Percentiles rank a stretch among this genome's conserved stretches.
These are phyloP conservation scores for Pseudohyphozyma bogoriensis DNA, from an alignment of 768 basidiomycete genomes.

Conservation along the genomic window DNA sequence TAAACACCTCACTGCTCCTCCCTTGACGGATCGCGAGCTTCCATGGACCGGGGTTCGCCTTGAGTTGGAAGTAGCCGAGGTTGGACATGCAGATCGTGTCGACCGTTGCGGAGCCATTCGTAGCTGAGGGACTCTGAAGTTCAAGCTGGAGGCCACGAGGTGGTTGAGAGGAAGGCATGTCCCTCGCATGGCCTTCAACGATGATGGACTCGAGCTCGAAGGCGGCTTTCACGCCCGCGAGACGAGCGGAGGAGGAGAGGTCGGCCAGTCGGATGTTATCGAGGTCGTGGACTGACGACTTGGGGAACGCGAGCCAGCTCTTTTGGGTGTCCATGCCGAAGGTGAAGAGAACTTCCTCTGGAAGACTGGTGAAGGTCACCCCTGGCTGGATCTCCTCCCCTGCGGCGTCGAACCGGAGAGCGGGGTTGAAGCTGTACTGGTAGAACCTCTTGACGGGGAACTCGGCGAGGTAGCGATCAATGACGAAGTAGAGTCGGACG, in stretches of 20 bases:
- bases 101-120: not conserved
- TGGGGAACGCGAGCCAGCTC: slow-evolving; percentile 57
- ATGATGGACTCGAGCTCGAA: slow-evolving; percentile 86
- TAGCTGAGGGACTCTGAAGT: slow-evolving; percentile 45
- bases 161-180: slow-evolving; percentile 51
- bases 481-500: slow-evolving; percentile 71
- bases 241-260: slow-evolving; percentile 50
- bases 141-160: slow-evolving; percentile 89
- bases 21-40: slow-evolving; percentile 72
- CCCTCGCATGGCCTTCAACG: slow-evolving; percentile 88
- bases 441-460: slow-evolving; percentile 89
- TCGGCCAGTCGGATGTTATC: slow-evolving; percentile 55
- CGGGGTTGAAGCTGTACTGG: slow-evolving; percentile 56
- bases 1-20: slow-evolving; percentile 65
- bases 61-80: slow-evolving; percentile 91
- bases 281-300: slow-evolving; percentile 8
- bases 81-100: slow-evolving; percentile 82
- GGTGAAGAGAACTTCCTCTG: slow-evolving; percentile 80
- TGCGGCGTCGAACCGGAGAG: slow-evolving; percentile 51
- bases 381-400: slow-evolving; percentile 54
- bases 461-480: slow-evolving; percentile 54
- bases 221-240: slow-evolving; percentile 55
- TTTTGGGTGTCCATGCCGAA: slow-evolving; percentile 83
- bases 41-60: slow-evolving; percentile 81
- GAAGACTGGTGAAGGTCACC: slow-evolving; percentile 60